Evolutionary conservation across 345 rosid genomes (phyloP).

Genomic region (Heritiera littoralis): DNA sequence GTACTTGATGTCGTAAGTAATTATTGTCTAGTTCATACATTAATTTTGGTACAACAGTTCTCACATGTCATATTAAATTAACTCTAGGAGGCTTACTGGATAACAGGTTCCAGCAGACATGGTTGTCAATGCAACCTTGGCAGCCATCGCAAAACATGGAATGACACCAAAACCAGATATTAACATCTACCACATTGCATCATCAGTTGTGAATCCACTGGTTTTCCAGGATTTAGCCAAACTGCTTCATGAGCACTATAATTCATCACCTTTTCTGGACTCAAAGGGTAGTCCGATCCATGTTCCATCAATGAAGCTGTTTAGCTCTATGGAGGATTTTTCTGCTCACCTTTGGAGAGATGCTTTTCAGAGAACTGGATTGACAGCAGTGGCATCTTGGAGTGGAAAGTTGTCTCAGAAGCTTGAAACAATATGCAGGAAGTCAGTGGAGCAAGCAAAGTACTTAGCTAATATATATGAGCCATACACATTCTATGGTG

Average conservation of each 20-base stretch:
- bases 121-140: slow-evolving; percentile 86
- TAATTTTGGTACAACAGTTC: slow-evolving; percentile 36
- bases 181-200: slow-evolving; percentile 82
- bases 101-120: slow-evolving; percentile 65
- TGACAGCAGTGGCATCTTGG: slow-evolving; percentile 34
- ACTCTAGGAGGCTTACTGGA: neutral
- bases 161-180: slow-evolving; percentile 57
- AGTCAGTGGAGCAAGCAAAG: slow-evolving; percentile 81
- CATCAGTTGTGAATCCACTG: slow-evolving; percentile 82
- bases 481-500: slow-evolving; percentile 87
- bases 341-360: slow-evolving; percentile 71
- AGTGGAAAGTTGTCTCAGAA: slow-evolving; percentile 51
- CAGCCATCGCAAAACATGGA: slow-evolving; percentile 86
- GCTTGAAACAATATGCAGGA: slow-evolving; percentile 47
- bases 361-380: slow-evolving; percentile 47
- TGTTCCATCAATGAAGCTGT: slow-evolving; percentile 79
- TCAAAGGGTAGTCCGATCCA: slow-evolving; percentile 70
- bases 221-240: slow-evolving; percentile 62
- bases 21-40: neutral
- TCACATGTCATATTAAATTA: neutral
- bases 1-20: slow-evolving; percentile 86
- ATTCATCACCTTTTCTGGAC: slow-evolving; percentile 64
- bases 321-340: slow-evolving; percentile 73
- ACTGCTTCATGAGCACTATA: slow-evolving; percentile 74
- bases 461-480: slow-evolving; percentile 71